Evolutionary conservation across 345 rosid genomes (phyloP), one percentile per base, ranked within the genome.

Genomic region (Hirschfeldia incana): DNA sequence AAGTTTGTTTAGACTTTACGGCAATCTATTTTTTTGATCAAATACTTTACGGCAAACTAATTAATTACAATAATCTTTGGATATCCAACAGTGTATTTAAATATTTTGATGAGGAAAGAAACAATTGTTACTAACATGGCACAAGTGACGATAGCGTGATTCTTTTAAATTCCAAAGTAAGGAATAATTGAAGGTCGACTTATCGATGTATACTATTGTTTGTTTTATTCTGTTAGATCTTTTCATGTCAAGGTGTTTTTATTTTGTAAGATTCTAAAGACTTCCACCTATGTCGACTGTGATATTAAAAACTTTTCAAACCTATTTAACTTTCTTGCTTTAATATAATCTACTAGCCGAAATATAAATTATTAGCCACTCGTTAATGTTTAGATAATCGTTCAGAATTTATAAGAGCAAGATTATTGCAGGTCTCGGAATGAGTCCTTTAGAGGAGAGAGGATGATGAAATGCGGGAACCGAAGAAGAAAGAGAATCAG

Each of bases 61-160:
- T 49, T 5, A 49, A 49, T 49, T 39, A 2, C 46, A 39, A 10
- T 10, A 13, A 12, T n/a, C 17, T 49, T 49, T 49, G 17, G 57
- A 49, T 49, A 49, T n/a, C 16, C 57, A 49, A 13, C 17, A 49
- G n/a, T 49, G n/a, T 70, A 70, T 32, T 32, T 63, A 36, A 7
- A 33, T 15, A 15, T 27, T 28, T 70, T 29, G 66, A 5, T 34
- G 65, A 70, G 66, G 10, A 70, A 64, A 53, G 0, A 28, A 34
- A 72, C 67, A 12, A 55, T 68, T 28, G 29, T 17, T 72, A 59
- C 57, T 73, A 44, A 59, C 72, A 57, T 72, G 77, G 74, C 33
- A 59, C 17, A 78, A 53, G 65, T 73, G 77, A 78, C 46, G 62
- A 72, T 57, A 36, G 67, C 72, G 8, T 58, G 77, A 72, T 78